These are phyloP conservation scores for Trichoderma hamatum DNA, from an alignment of 2,329 filamentous ascomycete genomes.

Conservation along the genomic window DNA sequence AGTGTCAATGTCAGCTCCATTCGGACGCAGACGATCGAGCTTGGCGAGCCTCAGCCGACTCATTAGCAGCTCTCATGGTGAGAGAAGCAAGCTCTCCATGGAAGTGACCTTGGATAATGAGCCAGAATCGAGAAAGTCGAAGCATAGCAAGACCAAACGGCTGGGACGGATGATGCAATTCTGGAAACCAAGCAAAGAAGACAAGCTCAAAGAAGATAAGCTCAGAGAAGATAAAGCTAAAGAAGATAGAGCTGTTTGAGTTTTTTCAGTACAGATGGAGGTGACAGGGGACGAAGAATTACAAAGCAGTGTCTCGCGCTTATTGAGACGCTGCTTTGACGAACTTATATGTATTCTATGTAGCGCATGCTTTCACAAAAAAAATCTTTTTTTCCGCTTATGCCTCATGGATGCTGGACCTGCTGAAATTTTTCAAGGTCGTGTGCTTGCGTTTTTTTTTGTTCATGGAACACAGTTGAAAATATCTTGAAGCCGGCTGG, in stretches of 20 bases:
- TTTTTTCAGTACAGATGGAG: background rate
- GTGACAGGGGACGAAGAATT: conserved; percentile 20
- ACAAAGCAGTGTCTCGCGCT: background rate
- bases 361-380: conserved; percentile 39
- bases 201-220: conserved; percentile 28
- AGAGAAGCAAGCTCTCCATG: conserved; percentile 73
- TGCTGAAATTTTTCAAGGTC: conserved; percentile 23
- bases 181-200: conserved; percentile 66
- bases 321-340: conserved; percentile 33
- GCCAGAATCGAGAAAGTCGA: conserved; percentile 56
- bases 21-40: conserved; percentile 73
- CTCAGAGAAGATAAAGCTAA: conserved; percentile 25
- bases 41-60: conserved; percentile 76
- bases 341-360: conserved; percentile 45
- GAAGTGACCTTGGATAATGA: conserved; percentile 63
- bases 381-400: conserved; percentile 2
- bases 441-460: conserved; percentile 3
- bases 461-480: conserved; percentile 6
- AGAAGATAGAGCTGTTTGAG: conserved; percentile 33
- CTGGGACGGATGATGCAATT: conserved; percentile 78
- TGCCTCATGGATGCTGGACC: conserved; percentile 24
- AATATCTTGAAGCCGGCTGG: background rate
- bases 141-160: conserved; percentile 67
- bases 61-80: conserved; percentile 73
- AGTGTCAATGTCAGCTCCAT: conserved; percentile 62